A percentile compares a stretch with the other conserved stretches of the same genome.
These are phyloP conservation scores for Metroxylon sagu DNA, from an alignment of 176 grass and related monocot species.

Conservation along the genomic window DNA sequence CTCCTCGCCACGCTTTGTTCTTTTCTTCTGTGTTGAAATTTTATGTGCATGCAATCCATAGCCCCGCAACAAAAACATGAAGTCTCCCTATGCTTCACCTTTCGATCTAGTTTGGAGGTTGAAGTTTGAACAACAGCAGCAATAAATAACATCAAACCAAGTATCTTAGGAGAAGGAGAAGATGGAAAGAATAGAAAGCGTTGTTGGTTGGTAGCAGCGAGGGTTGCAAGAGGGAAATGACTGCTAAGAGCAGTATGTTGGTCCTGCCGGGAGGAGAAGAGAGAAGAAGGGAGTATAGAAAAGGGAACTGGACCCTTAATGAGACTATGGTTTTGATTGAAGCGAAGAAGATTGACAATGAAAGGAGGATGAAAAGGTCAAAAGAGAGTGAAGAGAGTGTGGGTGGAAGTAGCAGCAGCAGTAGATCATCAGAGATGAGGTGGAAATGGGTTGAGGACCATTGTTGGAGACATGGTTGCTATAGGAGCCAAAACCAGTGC, in stretches of 20 bases:
- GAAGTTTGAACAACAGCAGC: too few species aligned
- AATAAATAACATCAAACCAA: not conserved
- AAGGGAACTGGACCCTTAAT: constrained; percentile 18
- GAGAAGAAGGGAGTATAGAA: constrained; percentile 18
- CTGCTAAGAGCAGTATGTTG: not conserved
- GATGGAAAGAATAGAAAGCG: not conserved
- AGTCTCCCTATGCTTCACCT: not conserved
- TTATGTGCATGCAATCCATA: constrained; percentile 12
- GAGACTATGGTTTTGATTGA: constrained; percentile 26
- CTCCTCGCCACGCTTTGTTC: not conserved
- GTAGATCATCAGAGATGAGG: constrained; percentile 15
- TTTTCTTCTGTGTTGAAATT: not conserved
- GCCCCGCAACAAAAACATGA: not conserved
- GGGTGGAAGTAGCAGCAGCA: not conserved
- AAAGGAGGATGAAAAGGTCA: constrained; percentile 10
- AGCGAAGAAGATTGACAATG: constrained; percentile 18
- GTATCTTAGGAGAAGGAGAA: not conserved
- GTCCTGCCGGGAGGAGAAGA: constrained; percentile 3
- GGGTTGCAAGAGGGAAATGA: not conserved
- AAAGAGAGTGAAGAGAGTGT: not conserved
- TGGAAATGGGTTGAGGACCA: constrained; percentile 26
- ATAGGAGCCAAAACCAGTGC: constrained; percentile 29
- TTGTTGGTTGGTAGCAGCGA: too few species aligned
- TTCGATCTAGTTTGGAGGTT: constrained; percentile 3
- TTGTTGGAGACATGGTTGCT: constrained; percentile 21